phyloP scores from a whole-genome alignment of 257 asterid genomes.

The Jasminum sambac region DNA sequence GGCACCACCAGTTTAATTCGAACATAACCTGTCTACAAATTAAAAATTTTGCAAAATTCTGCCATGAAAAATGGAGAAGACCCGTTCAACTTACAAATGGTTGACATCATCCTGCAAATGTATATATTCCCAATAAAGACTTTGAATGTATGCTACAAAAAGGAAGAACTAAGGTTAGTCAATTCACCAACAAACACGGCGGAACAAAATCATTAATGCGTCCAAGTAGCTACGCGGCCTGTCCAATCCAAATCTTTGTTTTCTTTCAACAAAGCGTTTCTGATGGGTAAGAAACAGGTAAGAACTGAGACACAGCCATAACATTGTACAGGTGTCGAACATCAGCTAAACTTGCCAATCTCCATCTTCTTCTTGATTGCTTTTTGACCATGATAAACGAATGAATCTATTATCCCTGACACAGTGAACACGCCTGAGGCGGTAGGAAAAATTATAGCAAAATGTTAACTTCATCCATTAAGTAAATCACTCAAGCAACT shows the following conservation, averaged over 20 bases:
- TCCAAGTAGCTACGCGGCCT: neutral
- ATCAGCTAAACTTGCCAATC: conserved; percentile 82
- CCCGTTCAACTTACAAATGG: neutral
- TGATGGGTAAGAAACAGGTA: conserved; percentile 21
- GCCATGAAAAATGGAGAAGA: neutral
- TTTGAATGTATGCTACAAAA: neutral
- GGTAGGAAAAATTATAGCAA: conserved; percentile 2
- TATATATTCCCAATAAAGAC: neutral
- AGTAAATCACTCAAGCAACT: neutral
- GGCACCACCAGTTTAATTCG: neutral
- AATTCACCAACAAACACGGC: conserved; percentile 19
- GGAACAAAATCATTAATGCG: neutral
- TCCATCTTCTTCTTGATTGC: conserved; percentile 92
- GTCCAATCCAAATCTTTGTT: neutral
- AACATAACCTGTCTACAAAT: neutral
- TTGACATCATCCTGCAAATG: neutral
- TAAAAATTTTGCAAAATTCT: neutral
- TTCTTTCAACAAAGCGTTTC: conserved; percentile 1
- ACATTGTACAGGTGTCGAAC: conserved; percentile 4
- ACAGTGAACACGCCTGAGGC: conserved; percentile 83
- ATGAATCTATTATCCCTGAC: conserved; percentile 89
- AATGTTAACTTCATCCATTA: neutral
- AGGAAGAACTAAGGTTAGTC: conserved; percentile 3
- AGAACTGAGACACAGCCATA: neutral
- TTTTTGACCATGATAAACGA: conserved; percentile 79